A percentile compares a stretch with the other conserved stretches of the same genome.
phyloP scores from a whole-genome alignment of 306 rosid species.

The Senna siamea region DNA sequence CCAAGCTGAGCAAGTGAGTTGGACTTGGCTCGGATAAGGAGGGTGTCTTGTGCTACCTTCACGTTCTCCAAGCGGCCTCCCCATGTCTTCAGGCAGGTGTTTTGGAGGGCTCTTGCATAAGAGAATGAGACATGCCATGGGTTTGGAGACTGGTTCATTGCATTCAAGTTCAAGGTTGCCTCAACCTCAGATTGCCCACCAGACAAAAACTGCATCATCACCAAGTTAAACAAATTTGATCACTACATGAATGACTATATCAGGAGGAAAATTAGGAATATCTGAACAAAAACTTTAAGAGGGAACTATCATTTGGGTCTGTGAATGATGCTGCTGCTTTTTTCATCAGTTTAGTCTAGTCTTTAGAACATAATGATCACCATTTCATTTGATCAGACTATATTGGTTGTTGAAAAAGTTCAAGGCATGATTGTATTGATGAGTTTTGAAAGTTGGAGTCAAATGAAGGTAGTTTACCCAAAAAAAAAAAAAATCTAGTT shows the following conservation, averaged over 20 bases:
- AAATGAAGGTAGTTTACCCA: background rate
- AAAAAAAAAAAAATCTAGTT: background rate
- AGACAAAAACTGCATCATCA: constrained; percentile 75
- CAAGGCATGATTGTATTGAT: background rate
- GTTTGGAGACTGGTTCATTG: constrained; percentile 76
- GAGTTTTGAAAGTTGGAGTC: background rate
- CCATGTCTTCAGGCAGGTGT: constrained; percentile 92
- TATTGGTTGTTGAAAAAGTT: background rate
- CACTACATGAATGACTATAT: constrained; percentile 13
- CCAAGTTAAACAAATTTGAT: constrained; percentile 1
- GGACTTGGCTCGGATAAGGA: constrained; percentile 80
- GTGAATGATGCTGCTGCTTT: background rate
- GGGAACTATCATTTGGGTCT: background rate
- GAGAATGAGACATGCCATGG: constrained; percentile 99
- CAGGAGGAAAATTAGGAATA: background rate
- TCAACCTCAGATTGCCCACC: constrained; percentile 99
- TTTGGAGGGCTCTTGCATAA: constrained; percentile 95
- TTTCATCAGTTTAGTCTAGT: background rate
- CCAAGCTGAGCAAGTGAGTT: constrained; percentile 97
- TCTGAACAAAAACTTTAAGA: too few relatives aligned
- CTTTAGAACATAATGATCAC: background rate
- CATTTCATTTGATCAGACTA: background rate
- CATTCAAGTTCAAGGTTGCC: constrained; percentile 92
- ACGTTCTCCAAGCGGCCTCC: constrained; percentile 88
- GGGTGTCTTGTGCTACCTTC: constrained; percentile 80